Evolutionary conservation across 23 red algal species (phyloP).

Genomic region (Chondrus crispus): DNA sequence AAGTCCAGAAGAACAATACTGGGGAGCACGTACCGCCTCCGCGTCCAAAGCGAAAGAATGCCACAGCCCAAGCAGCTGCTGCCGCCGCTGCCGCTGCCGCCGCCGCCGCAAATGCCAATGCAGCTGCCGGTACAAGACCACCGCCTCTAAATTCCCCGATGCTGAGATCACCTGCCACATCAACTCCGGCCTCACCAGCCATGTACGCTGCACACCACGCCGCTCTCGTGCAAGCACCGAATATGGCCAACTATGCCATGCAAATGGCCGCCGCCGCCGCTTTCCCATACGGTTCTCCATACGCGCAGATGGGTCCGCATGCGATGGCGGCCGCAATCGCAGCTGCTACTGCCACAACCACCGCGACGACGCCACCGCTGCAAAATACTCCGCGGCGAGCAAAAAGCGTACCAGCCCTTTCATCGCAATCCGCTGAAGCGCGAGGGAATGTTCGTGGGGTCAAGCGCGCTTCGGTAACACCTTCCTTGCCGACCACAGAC

Average conservation of each 20-base stretch:
- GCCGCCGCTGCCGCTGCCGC: conserved; percentile 24
- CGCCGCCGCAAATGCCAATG: conserved; percentile 4
- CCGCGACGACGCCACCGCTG: neutral
- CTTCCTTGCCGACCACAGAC: neutral
- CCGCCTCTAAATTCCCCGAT: neutral
- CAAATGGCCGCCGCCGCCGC: conserved; percentile 33
- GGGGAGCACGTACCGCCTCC: conserved; percentile 81
- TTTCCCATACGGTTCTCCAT: conserved; percentile 49
- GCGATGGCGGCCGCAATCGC: conserved; percentile 44
- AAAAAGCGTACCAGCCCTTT: neutral
- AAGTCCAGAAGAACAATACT: conserved; percentile 82
- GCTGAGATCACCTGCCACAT: neutral
- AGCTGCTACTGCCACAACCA: neutral
- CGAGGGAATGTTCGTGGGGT: neutral
- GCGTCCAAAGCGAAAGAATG: conserved; percentile 63
- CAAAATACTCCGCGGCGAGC: too few relatives aligned
- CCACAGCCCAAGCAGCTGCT: conserved; percentile 9
- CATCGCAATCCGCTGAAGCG: too few relatives aligned
- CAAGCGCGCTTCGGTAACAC: neutral
- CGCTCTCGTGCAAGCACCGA: conserved; percentile 21
- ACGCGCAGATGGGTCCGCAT: conserved; percentile 49
- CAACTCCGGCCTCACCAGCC: conserved; percentile 3
- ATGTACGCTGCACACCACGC: conserved; percentile 18
- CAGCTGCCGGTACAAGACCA: neutral
- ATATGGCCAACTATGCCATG: conserved; percentile 52